Evolutionary conservation across 192 early-diverging fungal species (phyloP).

Genomic region (Coemansia javaensis): DNA sequence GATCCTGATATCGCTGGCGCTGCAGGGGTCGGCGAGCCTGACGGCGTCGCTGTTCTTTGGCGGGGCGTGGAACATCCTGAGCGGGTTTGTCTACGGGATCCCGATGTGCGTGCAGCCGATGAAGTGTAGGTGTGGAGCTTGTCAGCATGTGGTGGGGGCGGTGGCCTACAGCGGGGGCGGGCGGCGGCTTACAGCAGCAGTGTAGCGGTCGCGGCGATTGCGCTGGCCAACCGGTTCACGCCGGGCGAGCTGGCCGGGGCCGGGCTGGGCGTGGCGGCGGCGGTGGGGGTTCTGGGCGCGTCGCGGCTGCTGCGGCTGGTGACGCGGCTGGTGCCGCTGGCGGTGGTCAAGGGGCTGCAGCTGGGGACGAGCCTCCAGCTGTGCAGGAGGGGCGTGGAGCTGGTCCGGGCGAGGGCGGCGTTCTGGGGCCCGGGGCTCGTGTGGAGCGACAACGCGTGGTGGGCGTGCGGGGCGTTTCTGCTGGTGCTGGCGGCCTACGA

Average conservation of each 20-base stretch:
- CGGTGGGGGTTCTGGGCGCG: constrained; percentile 62
- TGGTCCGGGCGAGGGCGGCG: constrained; percentile 50
- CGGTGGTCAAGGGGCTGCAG: constrained; percentile 73
- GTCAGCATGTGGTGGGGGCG: neutral
- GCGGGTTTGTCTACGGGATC: constrained; percentile 70
- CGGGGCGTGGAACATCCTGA: constrained; percentile 82
- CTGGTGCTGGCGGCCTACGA: constrained; percentile 67
- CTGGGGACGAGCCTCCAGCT: constrained; percentile 71
- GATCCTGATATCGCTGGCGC: constrained; percentile 75
- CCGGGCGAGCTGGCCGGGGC: constrained; percentile 67
- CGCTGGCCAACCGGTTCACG: constrained; percentile 64
- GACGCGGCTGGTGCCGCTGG: constrained; percentile 62
- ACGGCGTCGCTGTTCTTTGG: constrained; percentile 79
- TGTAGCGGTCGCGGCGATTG: constrained; percentile 75
- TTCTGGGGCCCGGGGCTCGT: constrained; percentile 57
- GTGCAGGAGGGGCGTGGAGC: constrained; percentile 61
- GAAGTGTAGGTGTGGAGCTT: constrained; percentile 58
- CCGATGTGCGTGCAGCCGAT: constrained; percentile 93
- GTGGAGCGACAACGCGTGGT: constrained; percentile 71
- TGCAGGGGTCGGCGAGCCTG: constrained; percentile 68
- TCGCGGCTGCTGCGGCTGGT: constrained; percentile 68
- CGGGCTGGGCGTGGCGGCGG: constrained; percentile 61
- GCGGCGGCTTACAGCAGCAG: no score
- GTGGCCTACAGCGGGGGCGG: no score
- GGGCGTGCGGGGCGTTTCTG: constrained; percentile 64